Base-by-base conservation (phyloP, 306 rosid species). In the Prunus fruticosa region DNA sequence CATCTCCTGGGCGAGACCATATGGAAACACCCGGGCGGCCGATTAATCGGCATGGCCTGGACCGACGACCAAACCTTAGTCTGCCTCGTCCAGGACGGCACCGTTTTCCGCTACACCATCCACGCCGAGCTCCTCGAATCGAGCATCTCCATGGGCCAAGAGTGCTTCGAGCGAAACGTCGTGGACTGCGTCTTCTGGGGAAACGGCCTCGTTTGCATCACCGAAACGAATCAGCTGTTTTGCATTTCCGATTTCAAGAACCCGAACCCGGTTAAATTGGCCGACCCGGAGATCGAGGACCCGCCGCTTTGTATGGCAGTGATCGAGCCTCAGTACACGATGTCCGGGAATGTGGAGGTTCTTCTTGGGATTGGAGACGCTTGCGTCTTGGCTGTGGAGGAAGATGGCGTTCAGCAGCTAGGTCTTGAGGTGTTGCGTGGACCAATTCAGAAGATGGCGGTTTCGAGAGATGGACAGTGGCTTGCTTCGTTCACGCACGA, bases 331-430 rank as follows among this genome's bases (percentile, higher is more conserved):
- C 97, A 92, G 86, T 91, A 89, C 64, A 94, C 97, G 0, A 85
- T 94, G 86, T 94, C 97, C 0, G 98, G 98, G 3, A 91, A 91
- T 8, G 98, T 94, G 18, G 98, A 92, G 89, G 98, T 94, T 51
- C 77, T 94, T 56, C 94, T 94, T 7, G 93, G 93, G 2, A 79
- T 94, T 3, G 90, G 87, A 2, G 95, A 87, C 27, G 88, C 89
- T 1, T 84, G 65, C 27, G 96, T 95, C 46, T 69, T 95, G 69
- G 93, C 86, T 0, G 96, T 95, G 80, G 98, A 95, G 84, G 97
- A 95, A 78, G 98, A 95, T 41, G 93, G 87, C 3, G 91, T 92
- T 43, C 98, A 92, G 86, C 88, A 84, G 46, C 79, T 95, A 1
- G 97, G 96, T 1, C 79, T 72, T 61, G 98, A 69, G 73, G 43